Percentiles rank a stretch among this genome's conserved stretches.
These are phyloP conservation scores for Voacanga thouarsii DNA, from an alignment of 257 asterid genomes.

Conservation along the genomic window DNA sequence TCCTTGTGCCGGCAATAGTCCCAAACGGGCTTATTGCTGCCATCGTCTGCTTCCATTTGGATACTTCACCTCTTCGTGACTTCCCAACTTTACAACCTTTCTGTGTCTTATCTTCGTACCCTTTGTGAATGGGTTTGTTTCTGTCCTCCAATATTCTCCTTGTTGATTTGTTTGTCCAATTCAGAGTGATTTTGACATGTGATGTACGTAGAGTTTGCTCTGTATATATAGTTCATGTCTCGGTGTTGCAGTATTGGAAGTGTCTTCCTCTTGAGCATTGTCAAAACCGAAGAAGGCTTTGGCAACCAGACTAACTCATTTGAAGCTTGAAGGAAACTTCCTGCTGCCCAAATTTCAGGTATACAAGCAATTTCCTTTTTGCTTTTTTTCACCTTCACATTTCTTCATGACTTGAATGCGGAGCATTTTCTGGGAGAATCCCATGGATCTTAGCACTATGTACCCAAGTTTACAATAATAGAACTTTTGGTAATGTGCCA, in stretches of 20 bases:
- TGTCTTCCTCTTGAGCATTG: background rate
- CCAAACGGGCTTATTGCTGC: background rate
- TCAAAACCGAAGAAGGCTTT: background rate
- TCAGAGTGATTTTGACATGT: background rate
- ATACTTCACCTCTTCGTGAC: background rate
- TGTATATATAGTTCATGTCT: slow-evolving; percentile 3
- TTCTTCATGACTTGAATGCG: background rate
- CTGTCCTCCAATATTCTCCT: background rate
- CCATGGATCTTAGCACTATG: background rate
- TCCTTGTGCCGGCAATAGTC: slow-evolving; percentile 6
- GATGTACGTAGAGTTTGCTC: background rate
- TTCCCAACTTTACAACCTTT: background rate
- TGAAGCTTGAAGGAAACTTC: background rate
- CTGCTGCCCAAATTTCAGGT: slow-evolving; percentile 9
- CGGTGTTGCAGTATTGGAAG: background rate
- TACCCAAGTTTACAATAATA: background rate
- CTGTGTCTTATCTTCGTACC: background rate
- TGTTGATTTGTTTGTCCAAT: background rate
- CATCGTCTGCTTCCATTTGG: slow-evolving; percentile 5
- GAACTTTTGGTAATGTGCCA: background rate
- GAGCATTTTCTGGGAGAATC: background rate
- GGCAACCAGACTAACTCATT: background rate
- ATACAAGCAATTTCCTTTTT: no score
- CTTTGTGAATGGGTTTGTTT: background rate
- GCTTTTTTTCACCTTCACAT: background rate